Evolutionary conservation across 805 yeast species (phyloP).

Genomic region (Metschnikowia vanudenii): DNA sequence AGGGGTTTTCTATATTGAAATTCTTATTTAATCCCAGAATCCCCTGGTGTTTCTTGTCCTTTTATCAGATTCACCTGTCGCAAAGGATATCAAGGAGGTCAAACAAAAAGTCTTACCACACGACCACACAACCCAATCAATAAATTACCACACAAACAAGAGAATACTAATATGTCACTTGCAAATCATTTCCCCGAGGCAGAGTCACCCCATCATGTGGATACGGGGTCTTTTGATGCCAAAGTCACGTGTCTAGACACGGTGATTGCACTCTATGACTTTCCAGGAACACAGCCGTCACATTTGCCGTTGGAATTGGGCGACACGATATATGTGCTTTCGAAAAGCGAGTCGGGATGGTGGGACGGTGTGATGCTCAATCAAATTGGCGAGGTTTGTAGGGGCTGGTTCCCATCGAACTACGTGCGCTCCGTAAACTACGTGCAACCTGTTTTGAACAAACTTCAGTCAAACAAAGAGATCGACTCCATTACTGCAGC

Average conservation of each 20-base stretch:
- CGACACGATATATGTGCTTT: constrained; percentile 68
- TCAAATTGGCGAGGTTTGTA: constrained; percentile 38
- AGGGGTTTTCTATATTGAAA: no score
- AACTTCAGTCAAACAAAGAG: constrained; percentile 39
- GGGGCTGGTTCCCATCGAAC: constrained; percentile 87
- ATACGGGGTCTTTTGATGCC: constrained; percentile 12
- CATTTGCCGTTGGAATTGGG: constrained; percentile 58
- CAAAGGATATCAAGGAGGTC: no score
- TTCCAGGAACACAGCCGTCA: constrained; percentile 50
- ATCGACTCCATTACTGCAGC: constrained; percentile 45
- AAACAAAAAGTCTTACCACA: no score
- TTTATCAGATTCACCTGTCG: no score
- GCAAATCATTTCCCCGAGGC: not conserved
- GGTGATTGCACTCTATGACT: constrained; percentile 58
- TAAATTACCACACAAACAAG: not conserved
- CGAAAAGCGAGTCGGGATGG: constrained; percentile 70
- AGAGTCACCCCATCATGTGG: constrained; percentile 29
- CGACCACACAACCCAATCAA: not conserved
- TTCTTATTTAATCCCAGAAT: no score
- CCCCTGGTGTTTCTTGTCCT: no score
- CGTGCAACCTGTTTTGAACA: constrained; percentile 40
- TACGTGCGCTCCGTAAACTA: constrained; percentile 51
- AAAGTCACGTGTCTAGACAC: constrained; percentile 48
- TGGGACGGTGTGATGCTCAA: constrained; percentile 71
- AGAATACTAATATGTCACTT: not conserved